Percentiles rank a stretch among this genome's conserved stretches.
Conservation (phyloP, 2,329 filamentous ascomycete species). For the Pyrenochaeta sp. region DNA sequence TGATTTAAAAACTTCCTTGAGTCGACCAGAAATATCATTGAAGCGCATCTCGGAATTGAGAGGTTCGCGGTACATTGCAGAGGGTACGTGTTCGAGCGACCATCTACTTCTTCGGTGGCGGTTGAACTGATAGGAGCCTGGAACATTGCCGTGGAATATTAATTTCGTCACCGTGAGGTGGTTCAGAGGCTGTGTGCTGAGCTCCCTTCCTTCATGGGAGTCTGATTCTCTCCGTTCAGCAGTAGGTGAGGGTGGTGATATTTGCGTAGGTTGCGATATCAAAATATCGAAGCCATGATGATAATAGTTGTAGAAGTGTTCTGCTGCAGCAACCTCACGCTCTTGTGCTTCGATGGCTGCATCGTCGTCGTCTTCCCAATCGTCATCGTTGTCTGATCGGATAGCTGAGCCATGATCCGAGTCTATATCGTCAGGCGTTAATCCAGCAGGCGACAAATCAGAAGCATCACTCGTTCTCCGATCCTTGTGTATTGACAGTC, state of each 20-base stretch:
- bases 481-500: conserved; percentile 80
- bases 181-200: conserved; percentile 55
- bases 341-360: conserved; percentile 67
- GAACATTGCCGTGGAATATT: conserved; percentile 93
- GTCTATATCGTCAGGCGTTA: conserved; percentile 43
- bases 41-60: conserved; percentile 75
- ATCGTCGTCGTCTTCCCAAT: conserved; percentile 56
- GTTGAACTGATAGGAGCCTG: conserved; percentile 96
- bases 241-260: conserved; percentile 58
- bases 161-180: conserved; percentile 87
- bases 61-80: conserved; percentile 52
- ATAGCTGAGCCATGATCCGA: conserved; percentile 45
- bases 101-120: conserved; percentile 89
- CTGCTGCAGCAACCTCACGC: conserved; percentile 67
- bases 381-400: conserved; percentile 52
- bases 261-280: conserved; percentile 75
- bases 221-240: conserved; percentile 62
- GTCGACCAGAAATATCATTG: conserved; percentile 68
- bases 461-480: conserved; percentile 47
- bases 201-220: conserved; percentile 32
- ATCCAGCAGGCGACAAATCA: conserved; percentile 38
- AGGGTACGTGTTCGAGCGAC: conserved; percentile 68
- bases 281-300: conserved; percentile 93
- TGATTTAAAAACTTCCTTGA: conserved; percentile 75
- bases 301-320: conserved; percentile 96